Evolutionary conservation across 2,329 filamentous ascomycete species (phyloP), one percentile per base, ranked within the genome.

Genomic region (Proliferodiscus dingleyae): DNA sequence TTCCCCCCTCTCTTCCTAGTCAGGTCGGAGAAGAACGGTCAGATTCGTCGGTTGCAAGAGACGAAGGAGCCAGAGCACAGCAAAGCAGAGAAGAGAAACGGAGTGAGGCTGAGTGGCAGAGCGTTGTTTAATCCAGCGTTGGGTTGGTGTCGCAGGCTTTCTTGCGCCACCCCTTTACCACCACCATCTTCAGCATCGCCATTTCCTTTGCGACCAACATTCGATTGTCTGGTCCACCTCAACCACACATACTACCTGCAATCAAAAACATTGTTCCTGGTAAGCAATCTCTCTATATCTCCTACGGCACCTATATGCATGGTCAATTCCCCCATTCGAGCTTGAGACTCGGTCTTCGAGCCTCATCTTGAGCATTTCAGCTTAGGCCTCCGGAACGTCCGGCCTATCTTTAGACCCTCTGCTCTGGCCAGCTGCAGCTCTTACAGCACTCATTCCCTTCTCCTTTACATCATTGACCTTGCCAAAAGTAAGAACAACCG

Each of bases 281-380:
- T 34, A 34, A 34, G 32, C 13, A 19, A 10, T 16, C 15, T 34
- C 8, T 34, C 16, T 16, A 16, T 33, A 21, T 34, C 15, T 21
- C 32, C 16, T 34, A 37, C 24, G 22, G 33, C 19, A 18, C 32
- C 16, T 26, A 30, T 26, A 28, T 47, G 44, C 30, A 37, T 19
- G 41, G 36, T 34, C 47, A 47, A 46, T 47, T 29, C 34, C 40
- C 38, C 41, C 42, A 49, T 46, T 48, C 46, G 41, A 22, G 16
- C 33, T 22, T 41, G 41, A 43, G 41, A 41, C 43, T 22, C 3
- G 21, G 46, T 49, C 46, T 45, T 42, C 38, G 13, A n/a, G n/a
- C 24, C 24, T 26, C 6, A 11, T 26, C 24, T 26, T 11, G 11
- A 11, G 24, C 24, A 11, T 15, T 22, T 36, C 30, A 34, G 19